Conservation (phyloP, 2,329 filamentous ascomycete genomes). For the Eutypella sp. region DNA sequence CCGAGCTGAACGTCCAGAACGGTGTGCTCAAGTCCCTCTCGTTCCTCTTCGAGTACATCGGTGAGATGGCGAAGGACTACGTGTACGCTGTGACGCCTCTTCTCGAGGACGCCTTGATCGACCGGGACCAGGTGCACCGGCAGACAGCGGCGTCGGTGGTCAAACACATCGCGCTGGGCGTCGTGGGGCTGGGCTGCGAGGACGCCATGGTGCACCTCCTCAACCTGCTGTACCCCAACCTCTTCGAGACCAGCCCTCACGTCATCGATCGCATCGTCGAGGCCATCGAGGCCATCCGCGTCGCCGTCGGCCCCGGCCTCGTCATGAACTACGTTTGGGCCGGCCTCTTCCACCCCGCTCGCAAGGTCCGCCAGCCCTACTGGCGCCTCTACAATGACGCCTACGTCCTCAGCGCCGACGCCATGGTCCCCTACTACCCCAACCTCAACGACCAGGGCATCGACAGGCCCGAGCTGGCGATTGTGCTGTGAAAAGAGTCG, state of each 20-base stretch:
- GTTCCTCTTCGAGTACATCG: conserved; percentile 98
- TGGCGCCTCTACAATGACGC: conserved; percentile 97
- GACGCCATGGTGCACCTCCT: conserved; percentile 98
- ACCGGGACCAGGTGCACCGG: conserved; percentile 94
- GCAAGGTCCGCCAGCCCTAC: conserved; percentile 91
- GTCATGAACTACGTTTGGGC: conserved; percentile 99
- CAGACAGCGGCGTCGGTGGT: conserved; percentile 96
- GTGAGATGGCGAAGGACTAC: conserved; percentile 99
- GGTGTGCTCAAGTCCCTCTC: conserved; percentile 95
- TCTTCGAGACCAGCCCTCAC: conserved; percentile 96
- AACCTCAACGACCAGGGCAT: conserved; percentile 76
- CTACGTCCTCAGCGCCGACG: conserved; percentile 88
- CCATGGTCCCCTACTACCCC: conserved; percentile 95
- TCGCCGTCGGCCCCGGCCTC: conserved; percentile 85
- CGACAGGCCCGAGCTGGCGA: conserved; percentile 74
- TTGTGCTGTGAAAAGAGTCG: conserved; percentile 59
- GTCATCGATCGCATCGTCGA: conserved; percentile 98
- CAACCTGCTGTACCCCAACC: conserved; percentile 91
- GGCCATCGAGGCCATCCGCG: conserved; percentile 90
- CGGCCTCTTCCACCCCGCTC: conserved; percentile 90
- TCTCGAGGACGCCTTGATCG: conserved; percentile 93
- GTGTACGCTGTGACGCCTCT: conserved; percentile 96
- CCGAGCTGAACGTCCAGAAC: conserved; percentile 97
- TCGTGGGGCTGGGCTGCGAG: conserved; percentile 96
- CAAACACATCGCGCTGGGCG: conserved; percentile 94